Evolutionary conservation across 176 grass and related monocot genomes (phyloP), one percentile per base, ranked within the genome.

Genomic region (Chrysopogon serrulatus): DNA sequence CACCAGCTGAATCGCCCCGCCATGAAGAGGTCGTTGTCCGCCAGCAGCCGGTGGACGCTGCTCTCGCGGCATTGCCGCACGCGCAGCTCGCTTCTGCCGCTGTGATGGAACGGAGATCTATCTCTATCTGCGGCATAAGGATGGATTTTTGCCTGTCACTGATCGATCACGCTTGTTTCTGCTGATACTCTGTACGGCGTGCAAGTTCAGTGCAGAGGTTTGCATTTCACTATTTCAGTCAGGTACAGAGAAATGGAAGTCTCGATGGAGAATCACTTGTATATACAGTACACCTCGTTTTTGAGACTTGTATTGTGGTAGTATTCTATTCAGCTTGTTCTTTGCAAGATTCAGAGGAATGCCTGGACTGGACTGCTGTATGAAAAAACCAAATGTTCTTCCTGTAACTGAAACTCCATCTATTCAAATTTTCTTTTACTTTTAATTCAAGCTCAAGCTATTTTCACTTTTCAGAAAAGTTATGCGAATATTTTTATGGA

Each of bases 1-100:
- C n/a, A 31, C 12, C 54, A n/a, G 18, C 36, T 19, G 23, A 35
- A 66, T 27, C 54, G 34, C 60, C 28, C 56, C 77, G 41, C 36
- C 66, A 67, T 88, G 68, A 61, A 81, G 64, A 75, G 80, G 68
- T 75, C 84, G 13, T 16, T 69, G 68, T 83, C 88, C 39, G 84
- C 40, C 68, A 80, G 67, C 68, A 54, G 79, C 75, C 68, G 74
- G 68, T 59, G 88, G 68, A 21, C 68, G 33, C 14, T 79, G 28
- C 5, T 39, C 10, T 35, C 84, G 67, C 37, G 39, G 51, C 80
- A 83, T 44, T 30, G 60, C 48, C 47, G 84, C 60, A 8, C 47
- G 4, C 63, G 57, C 21, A 67, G 73, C 73, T 86, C 73, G 13
- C 14, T 90, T 24, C 79, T 86, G n/a, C 88, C 88, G 5, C 31